Evolutionary conservation across 1,284 basidiomycete genomes (phyloP), one percentile per base, ranked within the genome.

Genomic region (Golubevia sp.): DNA sequence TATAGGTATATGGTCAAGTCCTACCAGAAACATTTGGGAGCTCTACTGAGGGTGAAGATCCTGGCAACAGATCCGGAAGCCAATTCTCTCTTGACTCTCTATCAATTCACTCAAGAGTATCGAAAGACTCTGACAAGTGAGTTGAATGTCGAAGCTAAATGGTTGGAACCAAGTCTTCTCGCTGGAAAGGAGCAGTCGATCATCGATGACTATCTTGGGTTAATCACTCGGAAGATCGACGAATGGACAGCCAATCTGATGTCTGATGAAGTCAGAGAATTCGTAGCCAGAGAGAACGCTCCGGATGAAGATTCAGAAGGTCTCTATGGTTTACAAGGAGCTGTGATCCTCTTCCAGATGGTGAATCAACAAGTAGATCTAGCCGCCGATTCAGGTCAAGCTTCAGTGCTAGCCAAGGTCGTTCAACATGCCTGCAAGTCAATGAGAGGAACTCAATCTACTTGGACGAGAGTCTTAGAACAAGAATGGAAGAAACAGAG

Each of bases 181-280:
- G 79, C 60, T 4, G 80, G 79, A 48, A 74, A 71, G 23, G 80
- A 83, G 55, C 69, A 82, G 44, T 64, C 64, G 48, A 82, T 83
- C 63, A 83, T 83, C 44, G 80, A 76, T 59, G 80, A 83, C 67
- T 83, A 83, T 58, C 70, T 79, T 5, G 62, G 63, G 20, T 65
- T 83, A 44, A 79, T 83, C 68, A 76, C 71, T 26, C 71, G 71
- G 59, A 83, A 83, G 74, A 82, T 83, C 60, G 80, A 82, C 70
- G 80, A 83, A 62, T 83, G 80, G 80, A 80, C 72, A 23, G 76
- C 76, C 34, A 82, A 78, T 53, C 59, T 83, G 54, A 82, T 83
- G 77, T 74, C 75, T 60, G 80, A 77, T 59, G 80, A 83, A 63
- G 74, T 82, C 58, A 71, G 76, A 48, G 77, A 72, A 50, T 83